A percentile compares a stretch with the other conserved stretches of the same genome.
These are phyloP conservation scores for Stellera chamaejasme DNA, from an alignment of 345 rosid genomes.

Conservation along the genomic window DNA sequence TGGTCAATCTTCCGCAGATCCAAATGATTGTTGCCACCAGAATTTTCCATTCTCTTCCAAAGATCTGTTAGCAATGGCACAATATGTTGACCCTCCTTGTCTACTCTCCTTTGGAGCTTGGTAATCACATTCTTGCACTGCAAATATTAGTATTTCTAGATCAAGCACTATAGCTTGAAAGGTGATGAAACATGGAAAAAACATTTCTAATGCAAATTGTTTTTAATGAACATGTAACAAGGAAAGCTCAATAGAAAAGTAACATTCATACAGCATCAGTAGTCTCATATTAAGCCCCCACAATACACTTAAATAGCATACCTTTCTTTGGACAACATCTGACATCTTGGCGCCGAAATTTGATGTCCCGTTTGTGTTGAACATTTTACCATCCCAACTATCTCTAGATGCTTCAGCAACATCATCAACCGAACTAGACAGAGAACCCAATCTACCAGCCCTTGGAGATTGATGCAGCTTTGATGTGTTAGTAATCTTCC, in stretches of 20 bases:
- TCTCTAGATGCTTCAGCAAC: conserved; percentile 50
- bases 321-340: conserved; percentile 79
- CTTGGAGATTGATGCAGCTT: conserved; percentile 62
- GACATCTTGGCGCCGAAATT: conserved; percentile 57
- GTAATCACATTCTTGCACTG: conserved; percentile 88
- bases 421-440: conserved; percentile 46
- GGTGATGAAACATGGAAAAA: not conserved
- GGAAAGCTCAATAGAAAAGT: not conserved
- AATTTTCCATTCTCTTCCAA: conserved; percentile 80
- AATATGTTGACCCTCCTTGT: conserved; percentile 92
- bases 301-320: conserved; percentile 17
- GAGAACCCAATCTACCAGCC: conserved; percentile 51
- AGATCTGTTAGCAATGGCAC: conserved; percentile 82
- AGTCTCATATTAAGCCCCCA: too few relatives aligned
- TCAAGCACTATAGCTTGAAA: not conserved
- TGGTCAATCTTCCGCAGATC: conserved; percentile 82
- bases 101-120: conserved; percentile 89
- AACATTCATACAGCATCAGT: not conserved
- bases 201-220: too few relatives aligned
- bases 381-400: conserved; percentile 49
- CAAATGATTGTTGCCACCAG: conserved; percentile 62
- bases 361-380: conserved; percentile 45
- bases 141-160: conserved; percentile 17
- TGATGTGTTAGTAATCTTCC: conserved; percentile 57
- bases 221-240: not conserved